Evolutionary conservation across 257 asterid species (phyloP).

Genomic region (Asclepias syriaca): DNA sequence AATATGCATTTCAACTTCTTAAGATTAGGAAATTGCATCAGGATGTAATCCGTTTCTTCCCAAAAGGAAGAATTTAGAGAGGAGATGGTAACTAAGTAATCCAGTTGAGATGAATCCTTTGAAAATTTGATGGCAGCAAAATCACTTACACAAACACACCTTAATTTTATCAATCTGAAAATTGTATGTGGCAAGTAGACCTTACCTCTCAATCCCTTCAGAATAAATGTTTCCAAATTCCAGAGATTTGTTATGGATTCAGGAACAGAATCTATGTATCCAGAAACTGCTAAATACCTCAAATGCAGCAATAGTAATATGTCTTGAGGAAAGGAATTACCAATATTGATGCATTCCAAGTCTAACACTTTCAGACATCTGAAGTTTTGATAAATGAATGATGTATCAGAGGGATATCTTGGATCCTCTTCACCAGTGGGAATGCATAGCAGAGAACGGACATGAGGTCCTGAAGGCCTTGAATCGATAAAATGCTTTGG

Average conservation of each 20-base stretch:
- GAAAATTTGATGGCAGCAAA: background rate
- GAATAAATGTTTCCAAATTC: background rate
- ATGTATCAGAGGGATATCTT: background rate
- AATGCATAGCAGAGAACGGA: background rate
- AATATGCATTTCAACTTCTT: background rate
- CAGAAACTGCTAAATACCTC: background rate
- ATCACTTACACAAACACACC: background rate
- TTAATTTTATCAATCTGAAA: background rate
- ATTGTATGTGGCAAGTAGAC: background rate
- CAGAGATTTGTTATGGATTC: background rate
- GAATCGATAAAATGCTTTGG: background rate
- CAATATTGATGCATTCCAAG: background rate
- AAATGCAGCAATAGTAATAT: background rate
- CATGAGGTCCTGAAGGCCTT: background rate
- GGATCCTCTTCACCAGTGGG: background rate
- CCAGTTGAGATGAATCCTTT: background rate
- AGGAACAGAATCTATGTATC: background rate
- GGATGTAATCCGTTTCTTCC: background rate
- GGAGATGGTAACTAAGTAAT: background rate
- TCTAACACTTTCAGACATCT: background rate
- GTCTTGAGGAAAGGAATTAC: background rate
- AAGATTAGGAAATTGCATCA: background rate
- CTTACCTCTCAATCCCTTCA: background rate
- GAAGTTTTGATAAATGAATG: background rate
- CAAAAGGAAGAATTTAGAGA: background rate